These are phyloP conservation scores for Fraxinus dipetala DNA, from an alignment of 305 asterid species.

Conservation along the genomic window DNA sequence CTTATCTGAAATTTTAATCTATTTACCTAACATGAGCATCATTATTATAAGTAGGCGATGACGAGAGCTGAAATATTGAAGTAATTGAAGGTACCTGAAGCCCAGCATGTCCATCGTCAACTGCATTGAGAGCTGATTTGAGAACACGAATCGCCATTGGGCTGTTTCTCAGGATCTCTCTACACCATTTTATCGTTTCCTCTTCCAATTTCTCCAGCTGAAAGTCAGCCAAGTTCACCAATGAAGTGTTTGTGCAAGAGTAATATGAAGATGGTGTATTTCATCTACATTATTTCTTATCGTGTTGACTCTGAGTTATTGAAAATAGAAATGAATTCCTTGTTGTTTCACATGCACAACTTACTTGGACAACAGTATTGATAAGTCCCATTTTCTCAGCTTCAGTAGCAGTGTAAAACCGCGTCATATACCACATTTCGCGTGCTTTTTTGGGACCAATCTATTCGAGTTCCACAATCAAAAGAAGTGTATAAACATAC, in stretches of 20 bases:
- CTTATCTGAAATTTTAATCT: too few species aligned
- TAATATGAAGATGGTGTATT: neutral
- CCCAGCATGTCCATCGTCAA: conserved; percentile 91
- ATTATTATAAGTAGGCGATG: neutral
- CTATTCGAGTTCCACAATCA: conserved; percentile 24
- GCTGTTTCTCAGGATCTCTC: conserved; percentile 85
- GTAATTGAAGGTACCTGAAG: conserved; percentile 64
- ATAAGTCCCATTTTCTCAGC: conserved; percentile 97
- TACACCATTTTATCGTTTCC: conserved; percentile 88
- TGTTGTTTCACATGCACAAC: conserved; percentile 15
- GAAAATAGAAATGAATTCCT: neutral
- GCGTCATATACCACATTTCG: conserved; percentile 86
- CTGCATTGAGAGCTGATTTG: conserved; percentile 88
- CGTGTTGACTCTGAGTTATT: neutral
- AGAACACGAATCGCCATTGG: conserved; percentile 80
- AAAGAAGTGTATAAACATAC: neutral
- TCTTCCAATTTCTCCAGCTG: conserved; percentile 80
- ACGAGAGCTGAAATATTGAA: neutral
- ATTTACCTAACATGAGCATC: too few species aligned
- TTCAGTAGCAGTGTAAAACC: conserved; percentile 75
- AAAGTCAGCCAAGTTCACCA: neutral
- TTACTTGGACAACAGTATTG: conserved; percentile 83
- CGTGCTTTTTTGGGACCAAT: conserved; percentile 90
- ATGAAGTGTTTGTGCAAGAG: neutral
- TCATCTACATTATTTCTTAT: neutral